phyloP scores from a whole-genome alignment of 495 filamentous ascomycete genomes.

The Viridothelium virens region DNA sequence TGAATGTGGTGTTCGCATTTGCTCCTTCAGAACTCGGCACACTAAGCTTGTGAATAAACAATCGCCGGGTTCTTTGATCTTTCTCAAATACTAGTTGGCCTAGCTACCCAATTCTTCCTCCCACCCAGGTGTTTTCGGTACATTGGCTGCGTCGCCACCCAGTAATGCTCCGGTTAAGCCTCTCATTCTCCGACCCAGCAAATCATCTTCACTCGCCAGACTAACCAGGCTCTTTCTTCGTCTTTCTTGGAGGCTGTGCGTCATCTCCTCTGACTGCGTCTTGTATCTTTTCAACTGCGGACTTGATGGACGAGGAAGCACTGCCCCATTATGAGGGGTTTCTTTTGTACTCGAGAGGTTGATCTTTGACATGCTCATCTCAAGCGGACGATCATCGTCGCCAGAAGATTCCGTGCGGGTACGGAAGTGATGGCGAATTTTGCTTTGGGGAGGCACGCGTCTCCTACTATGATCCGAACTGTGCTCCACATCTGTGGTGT shows the following conservation, averaged over 20 bases:
- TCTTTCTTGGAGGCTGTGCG: conserved; percentile 24
- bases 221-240: conserved; percentile 58
- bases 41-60: too few species aligned
- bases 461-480: conserved; percentile 6
- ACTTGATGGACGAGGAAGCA: conserved; percentile 26
- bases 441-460: conserved; percentile 9
- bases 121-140: background rate
- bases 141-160: conserved; percentile 35
- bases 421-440: conserved; percentile 36
- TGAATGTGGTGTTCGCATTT: too few species aligned
- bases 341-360: background rate
- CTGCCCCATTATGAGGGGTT: conserved; percentile 14
- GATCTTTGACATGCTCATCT: conserved; percentile 55
- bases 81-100: too few species aligned
- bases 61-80: too few species aligned
- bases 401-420: conserved; percentile 56
- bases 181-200: conserved; percentile 77
- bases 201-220: conserved; percentile 73
- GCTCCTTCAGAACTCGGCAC: too few species aligned
- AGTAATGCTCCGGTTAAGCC: conserved; percentile 73
- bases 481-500: background rate
- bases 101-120: background rate
- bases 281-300: conserved; percentile 23
- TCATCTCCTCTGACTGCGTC: conserved; percentile 32
- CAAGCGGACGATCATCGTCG: conserved; percentile 70